phyloP scores from a whole-genome alignment of 2,329 filamentous ascomycete species.

The Neocucurbitaria cava region DNA sequence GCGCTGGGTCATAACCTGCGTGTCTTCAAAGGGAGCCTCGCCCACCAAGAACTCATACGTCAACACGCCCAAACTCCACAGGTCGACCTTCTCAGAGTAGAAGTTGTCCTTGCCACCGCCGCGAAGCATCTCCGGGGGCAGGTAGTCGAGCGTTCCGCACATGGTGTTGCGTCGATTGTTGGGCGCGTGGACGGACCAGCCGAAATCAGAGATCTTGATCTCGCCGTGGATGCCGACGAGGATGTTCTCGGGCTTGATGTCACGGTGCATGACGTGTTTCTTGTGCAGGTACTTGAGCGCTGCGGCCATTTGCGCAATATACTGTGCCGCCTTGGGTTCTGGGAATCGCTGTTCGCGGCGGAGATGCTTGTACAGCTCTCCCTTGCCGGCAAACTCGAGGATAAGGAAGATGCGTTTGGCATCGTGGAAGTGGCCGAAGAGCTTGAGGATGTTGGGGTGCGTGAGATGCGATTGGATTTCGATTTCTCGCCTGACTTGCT shows the following conservation, averaged over 20 bases:
- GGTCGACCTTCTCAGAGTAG: slow-evolving; percentile 93
- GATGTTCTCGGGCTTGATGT: slow-evolving; percentile 98
- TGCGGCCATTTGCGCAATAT: slow-evolving; percentile 89
- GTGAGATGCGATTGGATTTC: slow-evolving; percentile 89
- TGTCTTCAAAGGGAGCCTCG: slow-evolving; percentile 96
- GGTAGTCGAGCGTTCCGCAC: slow-evolving; percentile 96
- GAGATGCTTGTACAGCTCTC: slow-evolving; percentile 87
- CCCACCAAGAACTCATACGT: slow-evolving; percentile 97
- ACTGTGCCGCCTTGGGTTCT: slow-evolving; percentile 86
- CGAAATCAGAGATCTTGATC: slow-evolving; percentile 98
- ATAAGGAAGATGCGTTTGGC: slow-evolving; percentile 87
- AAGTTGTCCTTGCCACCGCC: slow-evolving; percentile 81
- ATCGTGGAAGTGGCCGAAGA: slow-evolving; percentile 90
- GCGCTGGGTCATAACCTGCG: slow-evolving; percentile 89
- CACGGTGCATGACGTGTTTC: slow-evolving; percentile 96
- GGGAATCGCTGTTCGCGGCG: slow-evolving; percentile 80
- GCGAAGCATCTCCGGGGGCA: slow-evolving; percentile 97
- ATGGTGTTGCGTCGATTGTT: slow-evolving; percentile 93
- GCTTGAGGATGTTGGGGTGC: slow-evolving; percentile 82
- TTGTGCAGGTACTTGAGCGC: slow-evolving; percentile 90
- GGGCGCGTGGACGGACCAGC: slow-evolving; percentile 97
- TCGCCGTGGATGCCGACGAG: slow-evolving; percentile 95
- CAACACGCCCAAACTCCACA: slow-evolving; percentile 94
- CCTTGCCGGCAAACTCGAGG: slow-evolving; percentile 83
- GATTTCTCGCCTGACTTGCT: slow-evolving; percentile 85